Conservation (phyloP, 2,329 filamentous ascomycete species). For the Fusarium secorum region DNA sequence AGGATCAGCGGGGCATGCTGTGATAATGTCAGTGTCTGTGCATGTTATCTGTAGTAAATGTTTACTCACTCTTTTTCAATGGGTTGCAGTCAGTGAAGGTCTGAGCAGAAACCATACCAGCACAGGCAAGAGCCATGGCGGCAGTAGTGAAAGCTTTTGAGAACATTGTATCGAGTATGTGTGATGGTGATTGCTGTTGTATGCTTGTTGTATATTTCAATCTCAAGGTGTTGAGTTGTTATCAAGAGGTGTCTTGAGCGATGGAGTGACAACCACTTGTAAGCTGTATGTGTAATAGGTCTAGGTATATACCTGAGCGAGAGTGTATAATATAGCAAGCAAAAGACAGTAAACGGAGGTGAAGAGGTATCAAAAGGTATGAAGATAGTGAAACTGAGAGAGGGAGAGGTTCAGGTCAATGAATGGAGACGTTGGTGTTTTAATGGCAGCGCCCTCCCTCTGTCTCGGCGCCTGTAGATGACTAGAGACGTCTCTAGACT, state of each 20-base stretch:
- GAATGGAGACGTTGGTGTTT: slow-evolving; percentile 31
- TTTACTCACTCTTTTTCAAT: slow-evolving; percentile 55
- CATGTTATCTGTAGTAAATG: no score
- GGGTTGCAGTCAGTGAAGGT: slow-evolving; percentile 66
- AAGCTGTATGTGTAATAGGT: slow-evolving; percentile 4
- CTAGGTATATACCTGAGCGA: slow-evolving; percentile 20
- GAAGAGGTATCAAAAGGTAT: slow-evolving; percentile 31
- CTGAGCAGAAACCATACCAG: slow-evolving; percentile 61
- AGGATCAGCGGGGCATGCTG: slow-evolving; percentile 75
- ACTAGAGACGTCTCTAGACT: slow-evolving; percentile 4
- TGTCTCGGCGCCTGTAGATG: slow-evolving; percentile 16
- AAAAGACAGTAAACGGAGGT: slow-evolving; percentile 5
- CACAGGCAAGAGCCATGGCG: slow-evolving; percentile 58
- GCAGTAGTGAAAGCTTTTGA: slow-evolving; percentile 56
- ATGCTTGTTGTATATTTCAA: slow-evolving; percentile 8
- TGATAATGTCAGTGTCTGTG: neutral
- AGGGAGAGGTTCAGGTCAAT: slow-evolving; percentile 3
- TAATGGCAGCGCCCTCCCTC: slow-evolving; percentile 21
- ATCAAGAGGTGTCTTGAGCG: slow-evolving; percentile 25
- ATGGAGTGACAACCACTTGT: slow-evolving; percentile 28
- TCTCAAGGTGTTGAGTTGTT: slow-evolving; percentile 9
- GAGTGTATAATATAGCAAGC: slow-evolving; percentile 1
- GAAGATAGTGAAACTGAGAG: slow-evolving; percentile 5
- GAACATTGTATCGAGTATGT: slow-evolving; percentile 47
- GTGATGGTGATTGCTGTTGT: slow-evolving; percentile 3